Base-by-base conservation (phyloP, 2,329 filamentous ascomycete genomes). In the Zymoseptoria passerinii region DNA sequence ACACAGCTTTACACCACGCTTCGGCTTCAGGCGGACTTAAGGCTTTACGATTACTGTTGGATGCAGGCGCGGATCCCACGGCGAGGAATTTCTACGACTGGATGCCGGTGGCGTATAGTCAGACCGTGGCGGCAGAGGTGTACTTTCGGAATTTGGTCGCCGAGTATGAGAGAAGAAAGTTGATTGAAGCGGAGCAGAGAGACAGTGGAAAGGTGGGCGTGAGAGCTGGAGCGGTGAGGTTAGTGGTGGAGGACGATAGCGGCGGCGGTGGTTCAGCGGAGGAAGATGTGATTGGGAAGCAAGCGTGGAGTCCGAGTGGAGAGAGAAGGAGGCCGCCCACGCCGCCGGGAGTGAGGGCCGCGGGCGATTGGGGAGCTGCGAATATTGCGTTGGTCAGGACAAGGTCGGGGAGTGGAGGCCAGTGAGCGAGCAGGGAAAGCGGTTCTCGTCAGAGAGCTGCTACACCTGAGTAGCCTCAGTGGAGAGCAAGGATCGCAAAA, bases 1-100 rank as follows among this genome's bases (percentile, higher is more conserved):
- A 95, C 70, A 95, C 90, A 2, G 88, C 90, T 0, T 77, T 95
- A 50, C 90, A 95, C 74, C 91, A 94, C 75, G 91, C 91, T 10
- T 90, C 85, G 67, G 87, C 87, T 51, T 89, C 89, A 67, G 90
- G 90, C 1, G 88, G 92, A 65, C 73, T 95, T 51, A 83, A 91
- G 56, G 87, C 89, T 0, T 75, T 95, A 56, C 80, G 90, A 50
- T 87, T 90, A 40, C 77, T 95, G 55, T 79, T 95, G 10, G 85
- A 87, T 2, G 89, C 88, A 0, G 90, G 90, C 9, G 89, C 90
- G 0, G 86, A 91, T 65, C 83, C 88, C 0, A 80, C 87, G 56
- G 83, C 83, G 57, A 80, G 80, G 65, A 95, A 95, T 69, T 76
- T 84, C 1, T 90, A 86, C 78, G 86, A 83, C 69, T 95, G 90